Conservation (phyloP, 352 stramenopile species). For the Phytopythium vexans region DNA sequence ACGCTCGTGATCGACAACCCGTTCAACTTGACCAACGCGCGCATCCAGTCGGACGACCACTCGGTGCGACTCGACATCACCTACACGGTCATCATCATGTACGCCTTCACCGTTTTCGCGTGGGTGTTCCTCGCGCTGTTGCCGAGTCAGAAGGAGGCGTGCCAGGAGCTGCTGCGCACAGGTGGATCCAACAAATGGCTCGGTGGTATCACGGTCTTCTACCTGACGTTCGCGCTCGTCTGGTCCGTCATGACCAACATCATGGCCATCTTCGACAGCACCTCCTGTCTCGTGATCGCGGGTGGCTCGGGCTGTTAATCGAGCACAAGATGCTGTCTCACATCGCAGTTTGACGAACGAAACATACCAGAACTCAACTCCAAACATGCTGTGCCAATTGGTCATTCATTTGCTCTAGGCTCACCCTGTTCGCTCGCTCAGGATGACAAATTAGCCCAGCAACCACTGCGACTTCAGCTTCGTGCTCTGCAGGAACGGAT, state of each 20-base stretch:
- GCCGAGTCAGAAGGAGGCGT: conserved; percentile 32
- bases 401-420: neutral
- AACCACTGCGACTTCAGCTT: conserved; percentile 54
- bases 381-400: neutral
- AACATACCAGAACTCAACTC: neutral
- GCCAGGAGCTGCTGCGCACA: conserved; percentile 27
- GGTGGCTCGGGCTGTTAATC: conserved; percentile 29
- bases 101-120: conserved; percentile 21
- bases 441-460: conserved; percentile 24
- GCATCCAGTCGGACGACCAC: conserved; percentile 21
- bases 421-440: neutral
- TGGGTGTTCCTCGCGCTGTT: conserved; percentile 33
- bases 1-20: conserved; percentile 16
- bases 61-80: conserved; percentile 22
- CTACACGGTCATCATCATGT: conserved; percentile 32
- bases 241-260: conserved; percentile 38
- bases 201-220: conserved; percentile 25
- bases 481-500: conserved; percentile 71
- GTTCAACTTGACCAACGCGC: conserved; percentile 26
- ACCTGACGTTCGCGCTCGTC: conserved; percentile 25
- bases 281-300: conserved; percentile 33
- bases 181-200: conserved; percentile 25
- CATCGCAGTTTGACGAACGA: conserved; percentile 1
- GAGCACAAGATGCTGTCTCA: conserved; percentile 4
- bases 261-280: conserved; percentile 38